Conservation (phyloP, 2,329 filamentous ascomycete genomes). For the Teratosphaeria zuluensis region DNA sequence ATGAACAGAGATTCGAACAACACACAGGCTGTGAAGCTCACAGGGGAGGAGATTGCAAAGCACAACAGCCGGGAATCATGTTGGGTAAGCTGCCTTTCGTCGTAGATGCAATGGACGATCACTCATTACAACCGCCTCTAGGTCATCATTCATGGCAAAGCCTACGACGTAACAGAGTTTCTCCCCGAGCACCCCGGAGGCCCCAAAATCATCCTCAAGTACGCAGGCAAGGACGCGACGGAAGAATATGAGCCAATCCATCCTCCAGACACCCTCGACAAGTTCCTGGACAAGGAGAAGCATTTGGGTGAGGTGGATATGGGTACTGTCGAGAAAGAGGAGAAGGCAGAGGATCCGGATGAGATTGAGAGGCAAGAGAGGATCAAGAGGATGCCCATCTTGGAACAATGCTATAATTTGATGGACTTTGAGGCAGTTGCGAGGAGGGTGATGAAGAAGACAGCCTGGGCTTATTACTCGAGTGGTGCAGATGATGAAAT, state of each 20-base stretch:
- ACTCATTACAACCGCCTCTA: neutral
- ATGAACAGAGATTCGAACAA: conserved; percentile 35
- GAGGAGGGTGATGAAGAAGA: conserved; percentile 84
- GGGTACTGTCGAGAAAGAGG: conserved; percentile 60
- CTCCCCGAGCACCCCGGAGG: conserved; percentile 58
- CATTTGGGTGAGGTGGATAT: conserved; percentile 87
- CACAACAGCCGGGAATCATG: conserved; percentile 77
- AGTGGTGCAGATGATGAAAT: conserved; percentile 86
- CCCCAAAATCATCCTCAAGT: conserved; percentile 89
- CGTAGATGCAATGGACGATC: neutral
- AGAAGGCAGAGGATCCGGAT: conserved; percentile 58
- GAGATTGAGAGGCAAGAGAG: conserved; percentile 62
- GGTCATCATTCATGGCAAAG: conserved; percentile 65
- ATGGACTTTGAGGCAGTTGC: conserved; percentile 95
- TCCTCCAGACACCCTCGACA: conserved; percentile 74
- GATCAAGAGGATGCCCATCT: conserved; percentile 61
- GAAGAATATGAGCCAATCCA: conserved; percentile 85
- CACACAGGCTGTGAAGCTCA: conserved; percentile 35
- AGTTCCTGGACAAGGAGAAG: conserved; percentile 74
- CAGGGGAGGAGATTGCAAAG: conserved; percentile 51
- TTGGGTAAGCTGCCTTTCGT: conserved; percentile 53
- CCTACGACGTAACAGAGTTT: conserved; percentile 50
- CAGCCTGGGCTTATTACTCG: conserved; percentile 96
- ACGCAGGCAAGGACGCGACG: conserved; percentile 89
- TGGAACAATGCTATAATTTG: conserved; percentile 86